phyloP scores from a whole-genome alignment of 2,329 filamentous ascomycete genomes.

The Acarospora socialis region DNA sequence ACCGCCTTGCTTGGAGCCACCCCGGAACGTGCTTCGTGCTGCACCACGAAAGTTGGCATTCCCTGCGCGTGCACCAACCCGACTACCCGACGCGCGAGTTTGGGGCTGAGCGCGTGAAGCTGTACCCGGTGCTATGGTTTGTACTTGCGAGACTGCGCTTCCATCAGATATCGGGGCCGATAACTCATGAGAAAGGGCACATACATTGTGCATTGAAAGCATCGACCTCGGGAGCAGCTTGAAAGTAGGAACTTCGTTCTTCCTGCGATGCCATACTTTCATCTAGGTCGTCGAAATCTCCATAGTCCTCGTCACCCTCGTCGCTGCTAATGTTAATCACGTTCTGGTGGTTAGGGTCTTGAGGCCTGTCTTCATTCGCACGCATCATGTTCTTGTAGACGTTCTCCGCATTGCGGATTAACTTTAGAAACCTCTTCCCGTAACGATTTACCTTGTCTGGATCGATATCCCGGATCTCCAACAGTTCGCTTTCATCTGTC shows the following conservation, averaged over 20 bases:
- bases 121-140: not conserved
- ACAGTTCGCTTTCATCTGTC: slow-evolving; percentile 26
- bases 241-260: slow-evolving; percentile 17
- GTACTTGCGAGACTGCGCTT: not conserved
- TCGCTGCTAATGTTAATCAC: slow-evolving; percentile 34
- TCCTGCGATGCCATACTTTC: slow-evolving; percentile 23
- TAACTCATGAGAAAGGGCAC: not conserved
- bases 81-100: slow-evolving; percentile 1
- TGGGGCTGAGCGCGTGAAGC: not conserved
- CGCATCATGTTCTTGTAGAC: slow-evolving; percentile 29
- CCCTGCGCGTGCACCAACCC: slow-evolving; percentile 1
- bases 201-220: slow-evolving; percentile 17
- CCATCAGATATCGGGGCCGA: not conserved
- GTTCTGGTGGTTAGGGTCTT: slow-evolving; percentile 36
- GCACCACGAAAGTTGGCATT: not conserved
- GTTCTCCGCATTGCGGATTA: slow-evolving; percentile 26
- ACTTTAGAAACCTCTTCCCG: slow-evolving; percentile 28
- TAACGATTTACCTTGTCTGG: slow-evolving; percentile 30
- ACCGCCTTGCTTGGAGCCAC: slow-evolving; percentile 2
- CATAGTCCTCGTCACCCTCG: slow-evolving; percentile 21
- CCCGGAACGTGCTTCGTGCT: slow-evolving; percentile 5
- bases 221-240: slow-evolving; percentile 12
- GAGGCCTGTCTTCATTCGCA: slow-evolving; percentile 25
- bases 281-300: slow-evolving; percentile 22
- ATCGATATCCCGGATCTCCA: slow-evolving; percentile 28